These are phyloP conservation scores for Eucalyptus erythrocorys DNA, from an alignment of 345 rosid species.

Conservation along the genomic window DNA sequence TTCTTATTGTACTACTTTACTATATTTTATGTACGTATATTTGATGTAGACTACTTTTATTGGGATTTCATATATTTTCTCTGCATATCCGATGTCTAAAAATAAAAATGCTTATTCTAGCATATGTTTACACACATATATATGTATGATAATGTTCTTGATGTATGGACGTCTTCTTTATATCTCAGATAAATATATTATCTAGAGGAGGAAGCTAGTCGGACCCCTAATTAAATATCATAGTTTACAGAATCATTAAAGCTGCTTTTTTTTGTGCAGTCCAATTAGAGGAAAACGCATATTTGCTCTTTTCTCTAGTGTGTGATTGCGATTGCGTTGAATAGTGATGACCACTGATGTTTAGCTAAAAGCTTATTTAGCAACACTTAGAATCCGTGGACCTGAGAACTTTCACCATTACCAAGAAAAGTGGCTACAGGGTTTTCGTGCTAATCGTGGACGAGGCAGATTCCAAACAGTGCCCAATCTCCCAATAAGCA, in stretches of 20 bases:
- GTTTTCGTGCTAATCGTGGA: not conserved
- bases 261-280: not conserved
- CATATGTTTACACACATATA: not conserved
- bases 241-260: not conserved
- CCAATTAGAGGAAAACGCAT: not conserved
- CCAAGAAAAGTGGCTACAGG: not conserved
- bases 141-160: not conserved
- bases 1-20: not conserved
- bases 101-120: not conserved
- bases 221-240: not conserved
- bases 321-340: not conserved
- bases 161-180: not conserved
- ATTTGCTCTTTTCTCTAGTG: not conserved
- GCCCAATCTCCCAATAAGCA: not conserved
- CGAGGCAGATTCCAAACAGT: not conserved
- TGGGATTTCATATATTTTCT: not conserved
- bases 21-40: not conserved
- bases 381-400: not conserved
- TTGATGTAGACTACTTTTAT: not conserved
- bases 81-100: not conserved
- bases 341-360: not conserved
- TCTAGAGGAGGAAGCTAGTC: not conserved
- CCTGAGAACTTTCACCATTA: not conserved
- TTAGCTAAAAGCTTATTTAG: not conserved
- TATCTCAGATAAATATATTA: not conserved